Evolutionary conservation across 495 filamentous ascomycete species (phyloP).

Genomic region (Beverwykella pulmonaria): DNA sequence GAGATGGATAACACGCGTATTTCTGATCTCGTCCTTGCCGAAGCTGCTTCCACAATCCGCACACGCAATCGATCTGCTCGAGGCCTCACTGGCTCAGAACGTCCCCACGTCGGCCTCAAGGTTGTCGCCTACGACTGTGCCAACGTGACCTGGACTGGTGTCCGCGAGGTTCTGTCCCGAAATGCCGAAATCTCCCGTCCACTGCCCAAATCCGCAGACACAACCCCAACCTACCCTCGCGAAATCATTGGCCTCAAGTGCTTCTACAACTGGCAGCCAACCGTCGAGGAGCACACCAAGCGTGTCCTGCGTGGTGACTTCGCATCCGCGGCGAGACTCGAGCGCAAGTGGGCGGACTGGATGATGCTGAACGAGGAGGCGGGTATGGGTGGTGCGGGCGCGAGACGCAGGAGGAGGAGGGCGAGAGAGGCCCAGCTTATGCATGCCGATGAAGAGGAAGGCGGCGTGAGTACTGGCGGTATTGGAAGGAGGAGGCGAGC

Average conservation of each 20-base stretch:
- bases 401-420: conserved; percentile 69
- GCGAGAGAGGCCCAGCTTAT: conserved; percentile 72
- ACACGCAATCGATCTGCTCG: conserved; percentile 58
- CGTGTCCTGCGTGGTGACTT: conserved; percentile 77
- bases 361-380: conserved; percentile 92
- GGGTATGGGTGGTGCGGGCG: conserved; percentile 60
- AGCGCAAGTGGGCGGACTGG: conserved; percentile 90
- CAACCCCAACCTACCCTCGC: conserved; percentile 56
- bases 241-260: conserved; percentile 86
- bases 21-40: conserved; percentile 82
- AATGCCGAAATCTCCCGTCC: conserved; percentile 67
- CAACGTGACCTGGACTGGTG: conserved; percentile 88
- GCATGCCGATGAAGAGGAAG: conserved; percentile 78
- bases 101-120: conserved; percentile 62
- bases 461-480: conserved; percentile 45
- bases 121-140: conserved; percentile 90
- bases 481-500: conserved; percentile 54
- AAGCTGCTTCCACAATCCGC: conserved; percentile 76
- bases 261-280: conserved; percentile 93
- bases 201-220: conserved; percentile 42
- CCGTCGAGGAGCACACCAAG: conserved; percentile 88
- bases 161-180: conserved; percentile 80
- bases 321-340: conserved; percentile 68
- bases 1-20: conserved; percentile 95
- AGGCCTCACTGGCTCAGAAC: conserved; percentile 42